These are phyloP conservation scores for Ogataea pini DNA, from an alignment of 805 yeast species.

Conservation along the genomic window DNA sequence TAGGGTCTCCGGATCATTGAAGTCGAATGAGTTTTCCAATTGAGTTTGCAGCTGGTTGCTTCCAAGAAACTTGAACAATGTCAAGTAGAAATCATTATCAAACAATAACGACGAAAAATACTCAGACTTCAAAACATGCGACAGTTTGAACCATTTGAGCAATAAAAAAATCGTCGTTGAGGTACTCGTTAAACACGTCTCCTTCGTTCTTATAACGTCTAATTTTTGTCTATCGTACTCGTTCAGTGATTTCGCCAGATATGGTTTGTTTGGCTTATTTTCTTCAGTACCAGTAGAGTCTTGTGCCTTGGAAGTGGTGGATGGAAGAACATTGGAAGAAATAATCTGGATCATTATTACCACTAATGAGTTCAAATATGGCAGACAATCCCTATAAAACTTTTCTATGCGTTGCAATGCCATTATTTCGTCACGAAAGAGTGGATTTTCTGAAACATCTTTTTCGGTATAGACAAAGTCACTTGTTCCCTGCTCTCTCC, in stretches of 20 bases:
- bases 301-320: constrained; percentile 27
- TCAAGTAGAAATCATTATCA: constrained; percentile 61
- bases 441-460: constrained; percentile 38
- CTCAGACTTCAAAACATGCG: constrained; percentile 78
- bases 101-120: constrained; percentile 68
- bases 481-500: constrained; percentile 1
- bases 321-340: constrained; percentile 44
- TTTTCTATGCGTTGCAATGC: constrained; percentile 58
- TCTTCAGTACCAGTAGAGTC: constrained; percentile 4
- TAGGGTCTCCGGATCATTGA: constrained; percentile 28
- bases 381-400: constrained; percentile 54
- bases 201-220: constrained; percentile 62
- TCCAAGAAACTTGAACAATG: constrained; percentile 37
- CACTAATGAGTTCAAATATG: constrained; percentile 62
- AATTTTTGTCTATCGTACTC: constrained; percentile 41
- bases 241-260: constrained; percentile 17
- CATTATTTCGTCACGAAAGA: constrained; percentile 37
- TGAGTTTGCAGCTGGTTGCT: constrained; percentile 33
- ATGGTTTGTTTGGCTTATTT: constrained; percentile 23
- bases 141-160: constrained; percentile 74
- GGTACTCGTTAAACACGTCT: constrained; percentile 58
- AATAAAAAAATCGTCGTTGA: constrained; percentile 54
- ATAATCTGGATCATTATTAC: constrained; percentile 64
- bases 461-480: constrained; percentile 27
- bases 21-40: constrained; percentile 28